These are phyloP conservation scores for Cercospora berteroae DNA, from an alignment of 2,329 filamentous ascomycete species.

Conservation along the genomic window DNA sequence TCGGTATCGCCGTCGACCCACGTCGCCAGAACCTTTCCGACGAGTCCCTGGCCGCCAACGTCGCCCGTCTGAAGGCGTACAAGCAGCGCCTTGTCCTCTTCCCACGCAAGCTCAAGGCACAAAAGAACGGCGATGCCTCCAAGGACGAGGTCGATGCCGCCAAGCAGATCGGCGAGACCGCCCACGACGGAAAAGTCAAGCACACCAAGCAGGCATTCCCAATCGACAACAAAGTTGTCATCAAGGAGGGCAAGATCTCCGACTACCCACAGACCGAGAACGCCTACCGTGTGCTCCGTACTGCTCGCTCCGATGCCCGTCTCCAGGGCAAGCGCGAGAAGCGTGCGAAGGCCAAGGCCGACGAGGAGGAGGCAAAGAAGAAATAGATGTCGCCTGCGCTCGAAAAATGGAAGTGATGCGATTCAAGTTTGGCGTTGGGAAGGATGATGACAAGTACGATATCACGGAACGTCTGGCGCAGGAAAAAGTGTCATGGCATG, in stretches of 20 bases:
- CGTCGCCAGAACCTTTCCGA: constrained; percentile 96
- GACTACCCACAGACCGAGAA: constrained; percentile 69
- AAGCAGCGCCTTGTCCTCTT: constrained; percentile 94
- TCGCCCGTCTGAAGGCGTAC: constrained; percentile 97
- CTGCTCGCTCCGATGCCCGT: constrained; percentile 79
- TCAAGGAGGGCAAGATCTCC: constrained; percentile 80
- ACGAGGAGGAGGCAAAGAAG: constrained; percentile 75
- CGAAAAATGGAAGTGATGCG: constrained; percentile 24
- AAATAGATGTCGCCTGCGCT: constrained; percentile 59
- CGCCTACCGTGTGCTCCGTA: constrained; percentile 83
- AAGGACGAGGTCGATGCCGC: constrained; percentile 77
- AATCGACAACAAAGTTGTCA: constrained; percentile 67
- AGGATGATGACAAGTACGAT: constrained; percentile 21
- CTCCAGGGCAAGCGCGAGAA: constrained; percentile 84
- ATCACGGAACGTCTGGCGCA: constrained; percentile 26
- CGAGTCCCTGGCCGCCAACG: constrained; percentile 91
- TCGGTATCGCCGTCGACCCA: constrained; percentile 95
- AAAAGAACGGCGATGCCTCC: constrained; percentile 87
- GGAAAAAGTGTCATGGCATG: constrained; percentile 21
- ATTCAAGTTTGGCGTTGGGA: constrained; percentile 28
- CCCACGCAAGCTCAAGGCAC: constrained; percentile 89
- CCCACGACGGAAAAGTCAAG: constrained; percentile 46
- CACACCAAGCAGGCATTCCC: constrained; percentile 59
- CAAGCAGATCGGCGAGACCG: constrained; percentile 51
- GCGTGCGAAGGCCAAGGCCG: constrained; percentile 83